Percentiles rank a stretch among this genome's conserved stretches.
Conservation (phyloP, 1,284 basidiomycete species). For the Schizophyllum commune region DNA sequence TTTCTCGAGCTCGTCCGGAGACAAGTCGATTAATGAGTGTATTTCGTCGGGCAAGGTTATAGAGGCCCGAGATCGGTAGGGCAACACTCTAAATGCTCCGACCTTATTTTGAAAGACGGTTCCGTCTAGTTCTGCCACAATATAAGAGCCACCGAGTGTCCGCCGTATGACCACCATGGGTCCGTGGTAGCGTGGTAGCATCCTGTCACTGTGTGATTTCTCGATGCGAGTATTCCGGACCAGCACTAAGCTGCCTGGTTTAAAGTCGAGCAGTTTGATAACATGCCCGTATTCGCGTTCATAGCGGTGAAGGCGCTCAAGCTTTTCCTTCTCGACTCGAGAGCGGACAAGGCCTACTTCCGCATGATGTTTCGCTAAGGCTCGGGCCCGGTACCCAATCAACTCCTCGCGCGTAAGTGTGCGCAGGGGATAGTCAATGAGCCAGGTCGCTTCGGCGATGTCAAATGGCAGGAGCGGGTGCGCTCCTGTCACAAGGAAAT, state of each 20-base stretch:
- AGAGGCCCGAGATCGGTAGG: slow-evolving; percentile 18
- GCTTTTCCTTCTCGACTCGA: too few relatives aligned
- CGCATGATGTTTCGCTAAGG: slow-evolving; percentile 17
- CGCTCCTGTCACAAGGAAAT: slow-evolving; percentile 17
- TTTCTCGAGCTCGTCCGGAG: too few relatives aligned
- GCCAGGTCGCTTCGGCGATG: slow-evolving; percentile 30
- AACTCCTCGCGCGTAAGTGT: slow-evolving; percentile 20
- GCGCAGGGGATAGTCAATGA: slow-evolving; percentile 15
- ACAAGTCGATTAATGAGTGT: too few relatives aligned
- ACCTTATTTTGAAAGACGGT: slow-evolving; percentile 18
- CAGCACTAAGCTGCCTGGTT: slow-evolving; percentile 26
- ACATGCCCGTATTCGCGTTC: slow-evolving; percentile 12
- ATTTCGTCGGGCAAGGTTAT: too few relatives aligned
- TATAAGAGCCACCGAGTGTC: slow-evolving; percentile 23
- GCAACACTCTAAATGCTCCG: slow-evolving; percentile 25
- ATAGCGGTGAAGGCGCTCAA: too few relatives aligned
- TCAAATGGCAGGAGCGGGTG: slow-evolving; percentile 27
- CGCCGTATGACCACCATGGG: slow-evolving; percentile 26
- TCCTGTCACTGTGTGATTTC: slow-evolving; percentile 15
- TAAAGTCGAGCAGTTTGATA: slow-evolving; percentile 26
- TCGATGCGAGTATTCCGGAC: slow-evolving; percentile 24
- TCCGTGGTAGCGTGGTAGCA: slow-evolving; percentile 22
- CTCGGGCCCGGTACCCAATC: slow-evolving; percentile 15
- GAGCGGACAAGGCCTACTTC: slow-evolving; percentile 8
- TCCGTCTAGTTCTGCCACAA: slow-evolving; percentile 25